Evolutionary conservation across 805 yeast genomes (phyloP).

Genomic region (Brettanomyces naardenensis): DNA sequence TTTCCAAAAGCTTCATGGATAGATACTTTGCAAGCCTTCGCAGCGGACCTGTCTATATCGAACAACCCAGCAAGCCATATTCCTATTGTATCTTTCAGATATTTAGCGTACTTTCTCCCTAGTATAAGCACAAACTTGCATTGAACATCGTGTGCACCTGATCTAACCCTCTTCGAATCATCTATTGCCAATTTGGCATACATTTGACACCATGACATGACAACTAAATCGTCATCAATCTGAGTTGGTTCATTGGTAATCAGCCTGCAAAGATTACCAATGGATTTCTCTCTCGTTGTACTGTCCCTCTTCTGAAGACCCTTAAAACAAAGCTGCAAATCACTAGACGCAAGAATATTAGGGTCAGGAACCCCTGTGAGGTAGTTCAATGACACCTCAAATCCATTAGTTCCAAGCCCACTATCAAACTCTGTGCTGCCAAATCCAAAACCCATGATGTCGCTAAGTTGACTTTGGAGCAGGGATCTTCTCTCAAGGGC

Average conservation of each 20-base stretch:
- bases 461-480: too few species aligned
- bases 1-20: conserved; percentile 49
- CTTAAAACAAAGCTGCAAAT: conserved; percentile 60
- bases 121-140: conserved; percentile 40
- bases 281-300: conserved; percentile 78
- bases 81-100: conserved; percentile 65
- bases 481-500: too few species aligned
- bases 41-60: conserved; percentile 62
- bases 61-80: conserved; percentile 63
- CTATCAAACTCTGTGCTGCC: conserved; percentile 7
- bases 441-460: neutral
- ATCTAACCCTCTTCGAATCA: conserved; percentile 57
- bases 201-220: conserved; percentile 68
- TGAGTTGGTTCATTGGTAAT: conserved; percentile 21
- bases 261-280: conserved; percentile 41
- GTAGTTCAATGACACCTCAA: conserved; percentile 62
- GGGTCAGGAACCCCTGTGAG: conserved; percentile 76
- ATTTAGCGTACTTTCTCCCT: conserved; percentile 53
- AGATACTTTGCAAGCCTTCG: conserved; percentile 38
- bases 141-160: conserved; percentile 57
- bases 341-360: conserved; percentile 36
- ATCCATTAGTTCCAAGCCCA: conserved; percentile 30
- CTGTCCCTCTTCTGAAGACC: conserved; percentile 71
- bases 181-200: conserved; percentile 77
- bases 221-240: conserved; percentile 43